Percentiles rank a stretch among this genome's conserved stretches.
Conservation (phyloP, 2,329 filamentous ascomycete genomes). For the Fusarium oxysporum region DNA sequence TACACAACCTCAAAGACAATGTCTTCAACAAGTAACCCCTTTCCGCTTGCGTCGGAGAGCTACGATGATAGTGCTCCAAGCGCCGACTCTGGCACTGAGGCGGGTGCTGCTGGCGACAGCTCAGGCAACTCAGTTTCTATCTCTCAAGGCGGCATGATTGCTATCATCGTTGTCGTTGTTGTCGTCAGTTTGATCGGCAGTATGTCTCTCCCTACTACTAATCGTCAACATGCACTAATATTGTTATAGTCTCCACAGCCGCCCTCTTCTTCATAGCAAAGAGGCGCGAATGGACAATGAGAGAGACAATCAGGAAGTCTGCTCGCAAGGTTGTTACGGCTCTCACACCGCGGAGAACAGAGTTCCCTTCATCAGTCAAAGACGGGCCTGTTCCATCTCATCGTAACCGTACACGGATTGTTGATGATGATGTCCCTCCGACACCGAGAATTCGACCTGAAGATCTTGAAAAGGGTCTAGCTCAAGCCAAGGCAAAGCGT, state of each 20-base stretch:
- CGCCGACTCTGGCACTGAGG: conserved; percentile 60
- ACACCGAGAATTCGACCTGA: conserved; percentile 65
- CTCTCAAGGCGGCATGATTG: conserved; percentile 76
- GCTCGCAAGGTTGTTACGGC: conserved; percentile 70
- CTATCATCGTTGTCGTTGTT: conserved; percentile 79
- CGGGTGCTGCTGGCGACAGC: conserved; percentile 74
- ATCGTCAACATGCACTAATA: conserved; percentile 24
- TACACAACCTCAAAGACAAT: conserved; percentile 46
- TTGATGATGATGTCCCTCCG: conserved; percentile 68
- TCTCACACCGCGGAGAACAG: conserved; percentile 70
- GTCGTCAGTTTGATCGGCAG: conserved; percentile 75
- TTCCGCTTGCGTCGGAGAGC: conserved; percentile 58
- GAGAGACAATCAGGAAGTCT: conserved; percentile 77
- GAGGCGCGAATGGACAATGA: conserved; percentile 85
- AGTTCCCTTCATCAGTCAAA: conserved; percentile 70
- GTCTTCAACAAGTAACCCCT: conserved; percentile 54
- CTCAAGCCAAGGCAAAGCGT: conserved; percentile 52
- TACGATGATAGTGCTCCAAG: conserved; percentile 53
- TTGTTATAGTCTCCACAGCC: conserved; percentile 67
- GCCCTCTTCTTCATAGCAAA: conserved; percentile 84
- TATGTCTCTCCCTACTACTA: conserved; percentile 55
- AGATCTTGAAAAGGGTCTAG: conserved; percentile 70
- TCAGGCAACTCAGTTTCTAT: conserved; percentile 68
- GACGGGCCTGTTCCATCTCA: conserved; percentile 46
- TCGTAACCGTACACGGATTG: conserved; percentile 58